Base-by-base conservation (phyloP, 2,329 filamentous ascomycete genomes). In the Aplosporella prunicola region DNA sequence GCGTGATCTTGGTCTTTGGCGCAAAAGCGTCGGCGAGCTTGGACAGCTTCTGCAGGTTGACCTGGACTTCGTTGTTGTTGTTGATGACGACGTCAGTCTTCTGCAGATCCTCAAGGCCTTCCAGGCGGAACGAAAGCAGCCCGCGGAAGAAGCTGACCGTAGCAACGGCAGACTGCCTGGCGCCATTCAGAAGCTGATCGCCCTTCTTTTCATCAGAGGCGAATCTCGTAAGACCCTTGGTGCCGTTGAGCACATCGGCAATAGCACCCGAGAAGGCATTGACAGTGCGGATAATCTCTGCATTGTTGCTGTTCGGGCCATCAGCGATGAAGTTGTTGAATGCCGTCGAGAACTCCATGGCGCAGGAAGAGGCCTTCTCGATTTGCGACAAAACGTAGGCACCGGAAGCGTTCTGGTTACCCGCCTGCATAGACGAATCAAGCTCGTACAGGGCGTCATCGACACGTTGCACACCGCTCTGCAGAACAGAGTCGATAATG, bases 261-360 rank as follows among this genome's bases (percentile, higher is more conserved):
- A 95, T 78, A 3, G 91, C 84, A 14, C 88, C 85, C 1, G 91
- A 74, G 61, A 96, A 95, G 35, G 87, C 76, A 53, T 86, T 91
- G 50, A 94, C 83, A 1, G 86, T 85, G 56, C 87, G 87, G 61
- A 96, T 96, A 43, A 98, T 82, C 42, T 94, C 88, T 2, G 82
- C 76, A 53, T 95, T 86, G 8, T 79, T 80, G 56, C 84, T 86
- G 59, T 88, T 93, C 5, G 89, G 88, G 0, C 91, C 91, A 55
- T 98, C 91, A 6, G 89, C 91, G 51, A 98, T 93, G 60, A 93
- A 96, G 62, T 93, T 93, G 68, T 95, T 98, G 71, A 96, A 98
- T 0, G 91, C 81, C 0, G 89, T 96, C 2, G 89, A 91, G 61
- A 98, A 98, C 57, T 98, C 91, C 61, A 93, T 96, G 9, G 91